phyloP scores from a whole-genome alignment of 2,329 filamentous ascomycete genomes.

The Neofusicoccum umdonicola region DNA sequence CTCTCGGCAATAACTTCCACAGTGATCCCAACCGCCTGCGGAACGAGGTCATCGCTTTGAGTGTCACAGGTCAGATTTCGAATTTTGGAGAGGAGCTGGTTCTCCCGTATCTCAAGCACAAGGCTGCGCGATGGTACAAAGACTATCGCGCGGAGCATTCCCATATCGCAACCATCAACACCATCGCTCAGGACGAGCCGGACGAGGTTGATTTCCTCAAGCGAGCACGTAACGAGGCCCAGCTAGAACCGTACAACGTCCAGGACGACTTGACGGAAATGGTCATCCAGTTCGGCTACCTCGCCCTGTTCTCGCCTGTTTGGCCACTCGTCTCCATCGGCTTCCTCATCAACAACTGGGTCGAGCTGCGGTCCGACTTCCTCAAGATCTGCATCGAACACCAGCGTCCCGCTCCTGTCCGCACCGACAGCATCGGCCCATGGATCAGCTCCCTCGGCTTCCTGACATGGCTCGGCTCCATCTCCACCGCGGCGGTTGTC shows the following conservation, averaged over 20 bases:
- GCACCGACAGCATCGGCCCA: conserved; percentile 33
- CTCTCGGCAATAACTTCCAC: conserved; percentile 22
- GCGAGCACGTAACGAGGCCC: conserved; percentile 30
- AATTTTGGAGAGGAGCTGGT: conserved; percentile 31
- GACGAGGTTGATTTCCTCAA: conserved; percentile 30
- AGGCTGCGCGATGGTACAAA: conserved; percentile 30
- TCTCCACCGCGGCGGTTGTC: conserved; percentile 33
- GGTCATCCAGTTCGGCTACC: conserved; percentile 37
- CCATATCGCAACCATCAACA: not conserved
- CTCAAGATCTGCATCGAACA: conserved; percentile 34
- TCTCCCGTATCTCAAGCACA: conserved; percentile 30
- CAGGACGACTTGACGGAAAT: conserved; percentile 35
- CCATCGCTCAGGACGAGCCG: conserved; percentile 26
- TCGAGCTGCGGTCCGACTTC: conserved; percentile 35
- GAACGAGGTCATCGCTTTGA: conserved; percentile 34
- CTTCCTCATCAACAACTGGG: conserved; percentile 38
- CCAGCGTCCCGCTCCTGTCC: conserved; percentile 28
- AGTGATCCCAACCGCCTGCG: conserved; percentile 30
- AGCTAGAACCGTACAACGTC: conserved; percentile 32
- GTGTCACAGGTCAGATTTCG: conserved; percentile 33
- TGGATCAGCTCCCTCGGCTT: conserved; percentile 33
- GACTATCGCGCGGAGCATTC: conserved; percentile 23
- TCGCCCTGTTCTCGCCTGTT: conserved; percentile 34
- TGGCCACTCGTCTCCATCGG: conserved; percentile 36
- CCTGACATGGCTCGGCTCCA: conserved; percentile 33